Evolutionary conservation across 306 rosid species (phyloP).

Genomic region (barrel medic (Medicago truncatula)): MtrunA17r5.0-ANR NC_053047.1:7244501-7245000

Average conservation of each 20-base stretch:
- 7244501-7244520: neutral
- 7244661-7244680: neutral
- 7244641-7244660: too few species aligned
- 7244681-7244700: neutral
- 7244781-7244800: neutral
- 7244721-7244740: neutral
- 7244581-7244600: neutral
- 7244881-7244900: too few species aligned
- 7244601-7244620: neutral
- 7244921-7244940: too few species aligned
- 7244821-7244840: too few species aligned
- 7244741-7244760: neutral
- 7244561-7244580: neutral
- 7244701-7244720: neutral
- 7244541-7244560: neutral
- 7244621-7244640: too few species aligned
- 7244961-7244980: too few species aligned
- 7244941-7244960: too few species aligned
- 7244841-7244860: too few species aligned
- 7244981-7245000: too few species aligned
- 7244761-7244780: neutral
- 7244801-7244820: neutral
- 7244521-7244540: slow-evolving; percentile 17
- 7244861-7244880: too few species aligned
- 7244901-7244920: too few species aligned